phyloP scores from a whole-genome alignment of 305 asterid genomes.

The Fraxinus platypoda region DNA sequence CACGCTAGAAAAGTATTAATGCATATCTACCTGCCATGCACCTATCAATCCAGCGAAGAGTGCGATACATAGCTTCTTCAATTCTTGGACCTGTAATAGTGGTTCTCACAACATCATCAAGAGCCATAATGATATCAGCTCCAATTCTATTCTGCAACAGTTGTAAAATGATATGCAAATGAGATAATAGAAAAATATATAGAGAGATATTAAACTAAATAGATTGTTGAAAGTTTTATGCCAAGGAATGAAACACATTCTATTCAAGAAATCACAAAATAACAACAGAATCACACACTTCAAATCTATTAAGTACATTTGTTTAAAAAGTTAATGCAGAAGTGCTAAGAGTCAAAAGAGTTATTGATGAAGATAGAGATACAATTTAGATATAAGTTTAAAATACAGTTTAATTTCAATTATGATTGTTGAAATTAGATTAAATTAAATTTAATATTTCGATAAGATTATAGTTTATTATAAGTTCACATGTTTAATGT shows the following conservation, averaged over 20 bases:
- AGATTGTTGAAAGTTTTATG: not conserved
- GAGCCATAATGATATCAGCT: slow-evolving; percentile 99
- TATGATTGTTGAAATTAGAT: too few species aligned
- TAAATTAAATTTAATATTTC: too few species aligned
- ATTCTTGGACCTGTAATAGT: slow-evolving; percentile 96
- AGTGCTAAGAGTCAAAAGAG: not conserved
- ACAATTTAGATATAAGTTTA: too few species aligned
- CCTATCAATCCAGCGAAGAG: slow-evolving; percentile 99
- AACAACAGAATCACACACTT: not conserved
- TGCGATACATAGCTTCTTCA: slow-evolving; percentile 97
- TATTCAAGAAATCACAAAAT: not conserved
- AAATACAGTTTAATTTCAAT: too few species aligned
- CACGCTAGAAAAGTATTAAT: slow-evolving; percentile 4
- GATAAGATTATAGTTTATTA: too few species aligned
- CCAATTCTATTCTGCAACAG: slow-evolving; percentile 88
- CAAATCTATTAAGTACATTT: not conserved
- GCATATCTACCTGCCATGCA: slow-evolving; percentile 73
- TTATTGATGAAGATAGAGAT: not conserved
- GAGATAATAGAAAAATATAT: slow-evolving; percentile 19
- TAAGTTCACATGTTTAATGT: too few species aligned
- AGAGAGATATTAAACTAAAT: not conserved
- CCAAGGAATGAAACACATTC: not conserved
- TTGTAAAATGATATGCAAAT: slow-evolving; percentile 19
- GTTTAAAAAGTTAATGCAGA: not conserved
- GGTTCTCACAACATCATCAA: slow-evolving; percentile 97